Conservation (phyloP, 1,284 basidiomycete species). For the Malassezia brasiliensis region DNA sequence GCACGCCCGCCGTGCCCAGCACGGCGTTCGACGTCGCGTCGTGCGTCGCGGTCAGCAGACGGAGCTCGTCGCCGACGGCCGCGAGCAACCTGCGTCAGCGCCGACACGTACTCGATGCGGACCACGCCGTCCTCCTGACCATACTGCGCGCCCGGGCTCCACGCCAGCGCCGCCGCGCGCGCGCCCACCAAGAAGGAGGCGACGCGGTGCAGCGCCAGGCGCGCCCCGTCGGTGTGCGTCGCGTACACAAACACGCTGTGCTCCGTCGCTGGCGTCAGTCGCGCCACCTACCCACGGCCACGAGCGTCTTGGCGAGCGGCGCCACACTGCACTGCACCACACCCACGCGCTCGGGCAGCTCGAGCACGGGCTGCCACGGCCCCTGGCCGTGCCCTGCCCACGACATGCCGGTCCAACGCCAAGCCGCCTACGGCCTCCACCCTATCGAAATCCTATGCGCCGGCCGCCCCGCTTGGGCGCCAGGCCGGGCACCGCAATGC, state of each 20-base stretch:
- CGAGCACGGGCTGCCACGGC: slow-evolving; percentile 12
- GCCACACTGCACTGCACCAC: slow-evolving; percentile 12
- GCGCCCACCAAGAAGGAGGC: slow-evolving; percentile 12
- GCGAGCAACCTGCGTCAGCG: not conserved
- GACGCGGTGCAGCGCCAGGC: slow-evolving; percentile 3
- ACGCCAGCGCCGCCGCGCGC: not conserved
- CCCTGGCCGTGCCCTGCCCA: slow-evolving; percentile 4
- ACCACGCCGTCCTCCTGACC: not conserved
- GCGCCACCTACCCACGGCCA: slow-evolving; percentile 5
- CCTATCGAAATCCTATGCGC: not conserved
- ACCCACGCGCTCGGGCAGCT: slow-evolving; percentile 4
- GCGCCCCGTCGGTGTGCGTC: not conserved
- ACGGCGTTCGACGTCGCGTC: not conserved
- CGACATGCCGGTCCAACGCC: not conserved
- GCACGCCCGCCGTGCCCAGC: not conserved
- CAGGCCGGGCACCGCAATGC: slow-evolving; percentile 15
- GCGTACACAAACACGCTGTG: slow-evolving; percentile 4
- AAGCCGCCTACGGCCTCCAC: too few species aligned
- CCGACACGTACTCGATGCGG: not conserved
- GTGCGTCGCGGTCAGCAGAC: not conserved
- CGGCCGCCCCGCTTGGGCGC: slow-evolving; percentile 5
- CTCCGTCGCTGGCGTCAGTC: slow-evolving; percentile 3
- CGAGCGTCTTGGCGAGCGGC: slow-evolving; percentile 11
- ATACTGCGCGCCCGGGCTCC: slow-evolving; percentile 12
- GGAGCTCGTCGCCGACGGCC: slow-evolving; percentile 5